Evolutionary conservation across 768 basidiomycete genomes (phyloP).

Genomic region (Crepidotus variabilis): DNA sequence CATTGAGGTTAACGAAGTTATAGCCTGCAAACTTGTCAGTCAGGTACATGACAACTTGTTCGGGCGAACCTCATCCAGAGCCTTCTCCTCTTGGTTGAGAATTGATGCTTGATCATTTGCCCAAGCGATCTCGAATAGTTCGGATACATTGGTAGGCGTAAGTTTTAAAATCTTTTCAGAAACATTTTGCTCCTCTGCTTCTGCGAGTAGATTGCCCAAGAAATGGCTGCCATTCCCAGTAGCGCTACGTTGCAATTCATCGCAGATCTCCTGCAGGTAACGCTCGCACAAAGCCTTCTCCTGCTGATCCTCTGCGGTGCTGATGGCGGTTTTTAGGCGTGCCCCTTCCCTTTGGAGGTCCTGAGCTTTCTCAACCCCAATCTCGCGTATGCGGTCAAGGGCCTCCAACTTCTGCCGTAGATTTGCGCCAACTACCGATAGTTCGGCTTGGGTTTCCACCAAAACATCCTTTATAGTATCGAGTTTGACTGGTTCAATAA

Average conservation of each 20-base stretch:
- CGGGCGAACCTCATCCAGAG: conserved; percentile 15
- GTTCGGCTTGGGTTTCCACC: background rate
- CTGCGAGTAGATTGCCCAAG: background rate
- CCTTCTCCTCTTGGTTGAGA: conserved; percentile 7
- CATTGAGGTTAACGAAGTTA: conserved; percentile 4
- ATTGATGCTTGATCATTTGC: conserved; percentile 15
- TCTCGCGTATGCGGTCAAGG: background rate
- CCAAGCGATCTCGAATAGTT: conserved; percentile 14
- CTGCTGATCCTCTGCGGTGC: background rate
- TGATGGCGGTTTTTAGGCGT: background rate
- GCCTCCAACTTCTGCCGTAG: background rate
- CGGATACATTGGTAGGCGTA: conserved; percentile 1
- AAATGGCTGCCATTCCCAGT: too few relatives aligned
- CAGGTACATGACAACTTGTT: background rate
- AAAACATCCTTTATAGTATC: background rate
- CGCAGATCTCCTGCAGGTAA: conserved; percentile 7
- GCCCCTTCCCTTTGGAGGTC: background rate
- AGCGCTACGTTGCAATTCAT: background rate
- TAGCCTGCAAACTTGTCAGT: conserved; percentile 1
- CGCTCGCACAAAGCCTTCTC: background rate
- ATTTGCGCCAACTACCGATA: background rate
- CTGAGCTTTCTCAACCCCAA: background rate
- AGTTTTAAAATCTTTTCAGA: background rate
- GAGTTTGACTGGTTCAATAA: background rate
- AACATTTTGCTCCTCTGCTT: background rate